Evolutionary conservation across 129 eudicot genomes (phyloP).

Genomic region (Flaveria sonorensis): DNA sequence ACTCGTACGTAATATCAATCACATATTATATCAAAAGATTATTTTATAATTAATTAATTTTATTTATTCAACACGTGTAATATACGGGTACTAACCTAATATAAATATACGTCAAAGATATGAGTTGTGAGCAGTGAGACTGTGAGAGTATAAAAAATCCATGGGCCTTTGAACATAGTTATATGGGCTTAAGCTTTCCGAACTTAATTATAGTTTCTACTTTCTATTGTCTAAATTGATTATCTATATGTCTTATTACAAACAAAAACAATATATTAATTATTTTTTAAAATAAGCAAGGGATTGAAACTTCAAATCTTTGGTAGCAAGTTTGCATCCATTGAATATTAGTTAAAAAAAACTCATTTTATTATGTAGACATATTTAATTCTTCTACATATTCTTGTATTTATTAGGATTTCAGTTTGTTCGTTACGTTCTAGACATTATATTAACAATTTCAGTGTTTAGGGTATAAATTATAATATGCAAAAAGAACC

Average conservation of each 20-base stretch:
- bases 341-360: constrained; percentile 1
- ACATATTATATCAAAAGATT: no score
- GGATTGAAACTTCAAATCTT: constrained; percentile 23
- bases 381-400: constrained; percentile 7
- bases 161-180: no score
- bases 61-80: no score
- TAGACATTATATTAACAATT: not conserved
- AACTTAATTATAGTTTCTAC: no score
- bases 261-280: no score
- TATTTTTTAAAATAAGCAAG: not conserved
- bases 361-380: not conserved
- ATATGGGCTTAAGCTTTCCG: no score
- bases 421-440: not conserved
- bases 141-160: no score
- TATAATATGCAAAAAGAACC: not conserved
- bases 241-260: not conserved
- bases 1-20: no score
- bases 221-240: not conserved
- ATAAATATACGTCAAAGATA: no score
- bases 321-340: constrained; percentile 22
- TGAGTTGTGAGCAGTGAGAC: no score
- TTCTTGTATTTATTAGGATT: not conserved
- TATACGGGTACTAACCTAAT: no score
- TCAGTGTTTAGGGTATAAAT: not conserved
- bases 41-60: no score